Percentiles rank a stretch among this genome's conserved stretches.
These are phyloP conservation scores for Meira nashicola DNA, from an alignment of 1,284 basidiomycete genomes.

Conservation along the genomic window DNA sequence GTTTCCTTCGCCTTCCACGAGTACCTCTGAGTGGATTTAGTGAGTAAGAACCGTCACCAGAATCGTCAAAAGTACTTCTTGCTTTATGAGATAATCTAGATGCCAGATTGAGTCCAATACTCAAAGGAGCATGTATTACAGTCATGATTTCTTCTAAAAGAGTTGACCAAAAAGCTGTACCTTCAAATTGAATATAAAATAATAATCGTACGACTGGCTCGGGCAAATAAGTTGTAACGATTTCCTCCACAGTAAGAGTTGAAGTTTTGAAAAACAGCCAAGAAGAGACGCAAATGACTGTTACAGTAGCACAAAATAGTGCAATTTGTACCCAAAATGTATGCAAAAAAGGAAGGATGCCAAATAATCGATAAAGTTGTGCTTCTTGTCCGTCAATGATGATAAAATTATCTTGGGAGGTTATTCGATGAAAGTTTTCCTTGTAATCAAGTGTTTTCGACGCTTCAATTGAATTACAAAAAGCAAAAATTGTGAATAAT, in stretches of 20 bases:
- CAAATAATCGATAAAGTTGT: conserved; percentile 8
- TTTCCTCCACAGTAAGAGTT: not conserved
- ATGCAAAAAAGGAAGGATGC: not conserved
- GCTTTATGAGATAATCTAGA: not conserved
- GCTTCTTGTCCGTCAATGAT: conserved; percentile 3
- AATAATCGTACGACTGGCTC: not conserved
- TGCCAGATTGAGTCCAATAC: not conserved
- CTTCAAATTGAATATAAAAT: not conserved
- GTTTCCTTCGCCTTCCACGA: not conserved
- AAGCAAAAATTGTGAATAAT: too few relatives aligned
- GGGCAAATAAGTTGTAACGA: conserved; percentile 1
- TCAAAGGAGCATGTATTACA: not conserved
- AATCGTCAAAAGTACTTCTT: conserved; percentile 1
- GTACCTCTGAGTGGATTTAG: not conserved
- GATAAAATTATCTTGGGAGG: not conserved
- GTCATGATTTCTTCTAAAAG: not conserved
- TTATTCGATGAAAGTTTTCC: too few relatives aligned
- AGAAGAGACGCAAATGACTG: not conserved
- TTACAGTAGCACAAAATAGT: not conserved
- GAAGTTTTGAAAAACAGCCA: not conserved
- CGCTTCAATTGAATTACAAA: not conserved
- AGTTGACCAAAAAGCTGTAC: not conserved
- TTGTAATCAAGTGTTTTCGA: too few relatives aligned
- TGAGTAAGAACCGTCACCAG: not conserved
- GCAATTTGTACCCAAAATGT: not conserved